Percentiles rank a stretch among this genome's conserved stretches.
phyloP scores from a whole-genome alignment of 257 asterid species.

The Solanum neorickii region DNA sequence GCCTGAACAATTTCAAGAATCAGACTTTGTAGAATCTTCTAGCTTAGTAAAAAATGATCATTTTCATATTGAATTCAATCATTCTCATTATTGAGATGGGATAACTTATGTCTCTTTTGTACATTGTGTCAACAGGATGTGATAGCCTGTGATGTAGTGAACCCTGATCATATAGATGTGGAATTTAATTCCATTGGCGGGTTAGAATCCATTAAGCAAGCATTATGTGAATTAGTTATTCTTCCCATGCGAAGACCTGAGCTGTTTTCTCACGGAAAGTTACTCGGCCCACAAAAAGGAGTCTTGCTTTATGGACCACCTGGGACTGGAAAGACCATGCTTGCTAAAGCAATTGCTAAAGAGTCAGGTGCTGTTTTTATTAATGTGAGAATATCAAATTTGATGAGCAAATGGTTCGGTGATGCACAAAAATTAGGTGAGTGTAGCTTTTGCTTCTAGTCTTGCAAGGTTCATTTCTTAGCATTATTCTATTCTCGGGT shows the following conservation, averaged over 20 bases:
- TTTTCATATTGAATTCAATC: not conserved
- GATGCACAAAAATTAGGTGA: conserved; percentile 94
- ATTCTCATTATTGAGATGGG: not conserved
- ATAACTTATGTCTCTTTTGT: not conserved
- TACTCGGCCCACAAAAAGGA: conserved; percentile 88
- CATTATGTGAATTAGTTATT: conserved; percentile 69
- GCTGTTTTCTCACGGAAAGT: conserved; percentile 72
- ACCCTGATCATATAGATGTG: conserved; percentile 78
- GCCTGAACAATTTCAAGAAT: not conserved
- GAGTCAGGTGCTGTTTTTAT: conserved; percentile 93
- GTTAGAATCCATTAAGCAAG: conserved; percentile 67
- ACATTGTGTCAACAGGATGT: conserved; percentile 45
- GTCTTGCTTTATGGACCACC: conserved; percentile 96
- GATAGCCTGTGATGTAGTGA: conserved; percentile 90
- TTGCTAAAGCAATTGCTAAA: conserved; percentile 95
- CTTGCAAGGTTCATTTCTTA: not conserved
- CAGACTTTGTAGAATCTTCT: not conserved
- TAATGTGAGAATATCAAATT: conserved; percentile 69
- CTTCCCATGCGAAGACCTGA: conserved; percentile 88
- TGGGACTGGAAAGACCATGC: conserved; percentile 98
- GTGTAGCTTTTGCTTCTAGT: conserved; percentile 1
- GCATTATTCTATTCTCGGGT: not conserved
- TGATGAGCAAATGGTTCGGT: conserved; percentile 99
- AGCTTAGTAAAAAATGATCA: not conserved
- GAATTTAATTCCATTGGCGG: conserved; percentile 81